These are phyloP conservation scores for Crithidia thermophila DNA, from an alignment of 208 protist genomes.

Conservation along the genomic window DNA sequence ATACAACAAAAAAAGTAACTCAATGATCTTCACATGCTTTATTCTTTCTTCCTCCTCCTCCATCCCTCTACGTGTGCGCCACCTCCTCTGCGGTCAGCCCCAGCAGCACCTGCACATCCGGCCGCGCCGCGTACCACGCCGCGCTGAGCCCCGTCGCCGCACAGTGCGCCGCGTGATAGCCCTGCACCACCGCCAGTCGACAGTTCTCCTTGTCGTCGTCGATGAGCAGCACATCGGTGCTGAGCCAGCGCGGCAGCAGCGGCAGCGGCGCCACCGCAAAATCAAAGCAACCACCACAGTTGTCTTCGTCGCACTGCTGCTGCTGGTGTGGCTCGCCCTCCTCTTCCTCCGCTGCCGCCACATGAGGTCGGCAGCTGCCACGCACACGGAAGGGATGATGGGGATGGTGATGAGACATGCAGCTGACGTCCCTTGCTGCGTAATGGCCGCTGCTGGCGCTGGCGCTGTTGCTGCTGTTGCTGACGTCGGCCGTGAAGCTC, in stretches of 20 bases:
- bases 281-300: too few relatives aligned
- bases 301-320: too few relatives aligned
- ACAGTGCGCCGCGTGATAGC: constrained; percentile 40
- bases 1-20: not conserved
- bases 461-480: not conserved
- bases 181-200: constrained; percentile 29
- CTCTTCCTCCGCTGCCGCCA: too few relatives aligned
- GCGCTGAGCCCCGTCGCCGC: constrained; percentile 30
- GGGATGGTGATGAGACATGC: too few relatives aligned
- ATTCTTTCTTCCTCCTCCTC: not conserved
- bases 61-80: not conserved
- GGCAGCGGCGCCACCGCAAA: not conserved
- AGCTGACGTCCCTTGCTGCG: too few relatives aligned
- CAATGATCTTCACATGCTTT: too few relatives aligned
- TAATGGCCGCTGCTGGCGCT: not conserved
- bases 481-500: not conserved
- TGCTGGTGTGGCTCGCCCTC: too few relatives aligned
- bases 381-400: too few relatives aligned
- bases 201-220: constrained; percentile 51
- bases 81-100: constrained; percentile 31
- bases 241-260: constrained; percentile 37
- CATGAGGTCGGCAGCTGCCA: too few relatives aligned
- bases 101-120: constrained; percentile 31
- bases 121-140: constrained; percentile 23
- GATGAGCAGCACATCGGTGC: constrained; percentile 46